Evolutionary conservation across 1,139 yeast genomes (phyloP).

Genomic region (Diutina neorugosa): DNA sequence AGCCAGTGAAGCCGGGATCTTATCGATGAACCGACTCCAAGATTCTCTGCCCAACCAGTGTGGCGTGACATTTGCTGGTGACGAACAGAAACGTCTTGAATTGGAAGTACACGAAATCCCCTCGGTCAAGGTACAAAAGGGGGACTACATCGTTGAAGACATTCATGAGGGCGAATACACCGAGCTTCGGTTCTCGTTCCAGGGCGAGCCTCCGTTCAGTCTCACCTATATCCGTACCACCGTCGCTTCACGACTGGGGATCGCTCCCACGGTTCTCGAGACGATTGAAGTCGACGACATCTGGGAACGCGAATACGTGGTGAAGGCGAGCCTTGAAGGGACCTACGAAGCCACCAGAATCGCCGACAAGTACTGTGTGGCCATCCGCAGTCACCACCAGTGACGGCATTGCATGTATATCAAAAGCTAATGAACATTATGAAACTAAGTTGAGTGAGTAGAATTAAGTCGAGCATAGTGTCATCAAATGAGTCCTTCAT

Average conservation of each 20-base stretch:
- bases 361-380: slow-evolving; percentile 60
- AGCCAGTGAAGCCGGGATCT: slow-evolving; percentile 70
- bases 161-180: slow-evolving; percentile 87
- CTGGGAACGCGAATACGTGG: slow-evolving; percentile 52
- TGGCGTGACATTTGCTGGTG: slow-evolving; percentile 42
- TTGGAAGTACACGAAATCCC: slow-evolving; percentile 71
- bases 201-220: slow-evolving; percentile 64
- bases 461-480: too few species aligned
- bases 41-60: slow-evolving; percentile 72
- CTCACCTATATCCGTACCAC: slow-evolving; percentile 43
- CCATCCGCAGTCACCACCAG: not conserved
- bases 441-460: too few species aligned
- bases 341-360: slow-evolving; percentile 86
- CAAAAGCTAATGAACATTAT: not conserved
- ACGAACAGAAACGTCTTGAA: slow-evolving; percentile 28
- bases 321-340: slow-evolving; percentile 78
- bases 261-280: slow-evolving; percentile 47
- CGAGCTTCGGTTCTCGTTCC: slow-evolving; percentile 54
- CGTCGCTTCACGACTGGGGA: slow-evolving; percentile 12
- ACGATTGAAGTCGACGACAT: slow-evolving; percentile 66
- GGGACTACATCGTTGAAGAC: slow-evolving; percentile 61
- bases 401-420: not conserved
- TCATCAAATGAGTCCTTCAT: too few species aligned
- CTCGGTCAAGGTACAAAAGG: slow-evolving; percentile 78
- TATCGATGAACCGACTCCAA: slow-evolving; percentile 54